These are phyloP conservation scores for Acer yangbiense DNA, from an alignment of 345 rosid genomes.

Conservation along the genomic window DNA sequence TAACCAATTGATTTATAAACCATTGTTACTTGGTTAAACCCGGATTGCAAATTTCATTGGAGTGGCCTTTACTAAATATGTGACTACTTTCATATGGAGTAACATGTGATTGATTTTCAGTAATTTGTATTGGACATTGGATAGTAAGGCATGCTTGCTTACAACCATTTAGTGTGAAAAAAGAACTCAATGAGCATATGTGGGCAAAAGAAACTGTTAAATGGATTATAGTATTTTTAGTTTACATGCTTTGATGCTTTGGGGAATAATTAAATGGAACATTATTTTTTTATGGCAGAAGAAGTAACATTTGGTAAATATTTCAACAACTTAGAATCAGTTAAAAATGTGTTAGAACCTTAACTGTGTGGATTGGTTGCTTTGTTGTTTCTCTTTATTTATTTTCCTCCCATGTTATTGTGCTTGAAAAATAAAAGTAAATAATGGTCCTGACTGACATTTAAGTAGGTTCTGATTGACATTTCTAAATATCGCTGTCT, in stretches of 20 bases:
- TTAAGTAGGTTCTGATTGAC: not conserved
- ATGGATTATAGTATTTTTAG: no score
- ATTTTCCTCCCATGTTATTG: not conserved
- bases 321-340: not conserved
- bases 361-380: not conserved
- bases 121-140: not conserved
- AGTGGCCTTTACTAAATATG: not conserved
- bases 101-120: not conserved
- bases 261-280: not conserved
- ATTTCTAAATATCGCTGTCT: not conserved
- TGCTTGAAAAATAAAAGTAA: not conserved
- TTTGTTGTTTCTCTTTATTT: not conserved
- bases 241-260: not conserved
- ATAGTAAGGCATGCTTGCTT: not conserved
- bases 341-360: not conserved
- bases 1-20: not conserved
- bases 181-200: not conserved
- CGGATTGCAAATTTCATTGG: not conserved
- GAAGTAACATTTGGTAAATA: not conserved
- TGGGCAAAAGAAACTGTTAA: no score
- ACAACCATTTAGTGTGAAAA: not conserved
- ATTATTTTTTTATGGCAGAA: not conserved
- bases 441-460: not conserved
- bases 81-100: not conserved
- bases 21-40: not conserved